Conservation (phyloP, 495 filamentous ascomycete genomes). For the Neurospora discreta region DNA sequence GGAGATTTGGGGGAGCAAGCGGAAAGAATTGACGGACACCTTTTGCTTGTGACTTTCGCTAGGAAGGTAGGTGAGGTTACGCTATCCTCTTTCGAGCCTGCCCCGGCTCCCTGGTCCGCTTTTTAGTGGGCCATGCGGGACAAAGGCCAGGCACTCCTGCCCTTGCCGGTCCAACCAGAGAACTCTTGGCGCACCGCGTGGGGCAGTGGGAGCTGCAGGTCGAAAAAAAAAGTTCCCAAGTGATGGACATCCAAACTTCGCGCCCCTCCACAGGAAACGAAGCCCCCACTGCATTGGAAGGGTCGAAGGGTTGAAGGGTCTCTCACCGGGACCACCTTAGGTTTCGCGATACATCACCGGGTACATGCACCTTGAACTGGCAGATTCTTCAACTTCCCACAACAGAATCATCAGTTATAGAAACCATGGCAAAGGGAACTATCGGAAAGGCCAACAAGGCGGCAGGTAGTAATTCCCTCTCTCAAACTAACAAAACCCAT, state of each 20-base stretch:
- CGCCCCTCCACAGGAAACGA: background rate
- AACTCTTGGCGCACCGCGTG: background rate
- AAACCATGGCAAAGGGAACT: slow-evolving; percentile 29
- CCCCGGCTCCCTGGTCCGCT: background rate
- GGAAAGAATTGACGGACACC: background rate
- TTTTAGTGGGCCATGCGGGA: background rate
- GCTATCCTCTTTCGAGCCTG: background rate
- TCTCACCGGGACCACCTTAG: background rate
- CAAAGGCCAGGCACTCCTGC: background rate
- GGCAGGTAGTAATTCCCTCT: slow-evolving; percentile 20
- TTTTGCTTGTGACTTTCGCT: background rate
- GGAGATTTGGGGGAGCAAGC: background rate
- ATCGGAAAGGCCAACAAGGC: slow-evolving; percentile 28
- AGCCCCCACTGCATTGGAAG: background rate
- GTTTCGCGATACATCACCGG: background rate
- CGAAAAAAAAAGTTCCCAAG: background rate
- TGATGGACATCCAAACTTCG: background rate
- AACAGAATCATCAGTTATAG: background rate
- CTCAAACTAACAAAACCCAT: background rate
- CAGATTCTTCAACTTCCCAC: background rate
- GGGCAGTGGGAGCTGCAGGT: background rate
- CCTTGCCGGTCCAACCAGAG: background rate
- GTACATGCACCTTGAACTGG: background rate
- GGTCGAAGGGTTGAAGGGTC: background rate
- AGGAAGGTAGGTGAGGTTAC: background rate